Evolutionary conservation across 768 basidiomycete species (phyloP), one percentile per base, ranked within the genome.

Genomic region (Pulveroboletus sp.): DNA sequence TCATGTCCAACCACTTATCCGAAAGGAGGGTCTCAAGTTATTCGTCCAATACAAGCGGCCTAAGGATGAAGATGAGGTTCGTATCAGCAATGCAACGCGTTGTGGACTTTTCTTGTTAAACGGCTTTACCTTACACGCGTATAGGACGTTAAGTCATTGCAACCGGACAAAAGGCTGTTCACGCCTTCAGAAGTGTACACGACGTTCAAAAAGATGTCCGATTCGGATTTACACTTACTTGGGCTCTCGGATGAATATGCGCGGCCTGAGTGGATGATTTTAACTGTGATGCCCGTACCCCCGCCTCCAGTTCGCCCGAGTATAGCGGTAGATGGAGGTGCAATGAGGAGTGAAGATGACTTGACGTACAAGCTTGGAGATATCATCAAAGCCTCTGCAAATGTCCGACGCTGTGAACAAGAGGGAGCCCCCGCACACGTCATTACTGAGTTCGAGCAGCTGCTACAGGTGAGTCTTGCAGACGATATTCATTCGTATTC

Each of bases 241-340:
- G 96, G 96, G 33, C 82, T 98, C 9, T 94, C 89, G 26, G 90
- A 93, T 50, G 90, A 92, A 65, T 98, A 96, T 65, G 95, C 96
- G 7, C 83, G 94, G 37, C 96, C 96, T 3, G 93, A 97, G 62
- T 99, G 96, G 96, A 98, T 99, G 96, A 96, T 99, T 57, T 73
- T 98, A 37, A 98, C 96, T 0, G 93, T 97, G 33, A 79, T 98
- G 67, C 96, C 96, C 32, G 95, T 99, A 0, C 96, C 96, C 2
- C 96, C 96, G 2, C 95, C 95, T 6, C 93, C 96, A 8, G 96
- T 99, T 47, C 91, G 96, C 43, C 96, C 96, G 0, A 95, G 93
- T 71, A 97, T 99, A 50, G 88, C 95, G 11, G 90, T 97, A 27
- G 95, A 98, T 59, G 95, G 95, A 18, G 94, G 95, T 45, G 86